Base-by-base conservation (phyloP, 73 alveolate genomes). In the Paramecium caudatum region DNA sequence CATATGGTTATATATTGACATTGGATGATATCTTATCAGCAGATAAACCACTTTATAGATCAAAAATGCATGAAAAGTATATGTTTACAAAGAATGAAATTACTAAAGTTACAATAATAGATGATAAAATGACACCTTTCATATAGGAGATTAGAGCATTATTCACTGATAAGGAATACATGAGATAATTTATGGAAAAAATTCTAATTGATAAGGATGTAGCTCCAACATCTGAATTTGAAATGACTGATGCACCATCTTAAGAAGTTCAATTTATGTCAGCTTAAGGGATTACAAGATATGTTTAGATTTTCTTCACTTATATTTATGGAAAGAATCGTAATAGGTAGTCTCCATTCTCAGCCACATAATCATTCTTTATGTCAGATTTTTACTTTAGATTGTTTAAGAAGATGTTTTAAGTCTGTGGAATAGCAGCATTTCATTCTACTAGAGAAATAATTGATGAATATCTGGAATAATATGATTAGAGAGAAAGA, bases 301-400 rank as follows among this genome's bases (percentile, higher is more conserved):
- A 74, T 45, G 88, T 74, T 43, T 74, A 74, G 19, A 74, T 74
- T 7, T 74, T 74, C 32, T 74, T 74, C 47, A 27, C 88, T 6
- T 74, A 74, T 74, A 74, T 74, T 74, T 74, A 74, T 74, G 88
- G 88, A 39, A 74, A 74, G 46, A 74, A 74, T 74, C 36, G 68
- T 5, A 39, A 27, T 19, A 74, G 88, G 43, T 10, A 74, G 21
- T 74, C 88, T 23, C 88, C 88, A 41, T 74, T 74, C 55, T 74
- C 88, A 5, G 62, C 88, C 2, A 74, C 88, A 8, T 74, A 74
- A 74, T 74, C 88, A 7, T 74, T 74, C 13, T 74, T 74, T 15
- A 74, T 74, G 88, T 74, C 88, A 4, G 88, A 74, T 74, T 74
- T 74, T 68, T 74, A 74, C 43, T 74, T 74, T 45, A 74, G 88